phyloP scores from a whole-genome alignment of 352 stramenopile genomes.

The Phytophthora boehmeriae region DNA sequence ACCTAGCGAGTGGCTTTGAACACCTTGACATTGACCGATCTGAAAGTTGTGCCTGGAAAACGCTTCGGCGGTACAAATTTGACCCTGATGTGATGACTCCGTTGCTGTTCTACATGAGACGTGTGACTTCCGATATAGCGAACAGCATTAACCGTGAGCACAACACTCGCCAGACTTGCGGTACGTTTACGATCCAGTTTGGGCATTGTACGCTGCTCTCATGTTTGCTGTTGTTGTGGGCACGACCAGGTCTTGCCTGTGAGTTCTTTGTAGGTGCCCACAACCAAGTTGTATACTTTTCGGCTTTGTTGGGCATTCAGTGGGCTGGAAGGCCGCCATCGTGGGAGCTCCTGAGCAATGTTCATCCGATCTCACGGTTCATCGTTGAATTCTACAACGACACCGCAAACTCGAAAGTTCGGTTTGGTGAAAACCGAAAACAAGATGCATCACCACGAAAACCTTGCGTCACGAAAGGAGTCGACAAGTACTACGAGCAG shows the following conservation, averaged over 20 bases:
- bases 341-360: constrained; percentile 42
- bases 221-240: not conserved
- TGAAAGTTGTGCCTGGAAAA: constrained; percentile 17
- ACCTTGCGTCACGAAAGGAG: constrained; percentile 1
- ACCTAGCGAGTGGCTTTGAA: not conserved
- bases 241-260: constrained; percentile 42
- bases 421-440: not conserved
- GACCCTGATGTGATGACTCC: constrained; percentile 48
- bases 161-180: constrained; percentile 33
- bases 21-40: constrained; percentile 20
- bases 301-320: constrained; percentile 48
- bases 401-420: not conserved
- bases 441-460: constrained; percentile 1
- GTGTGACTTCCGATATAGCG: constrained; percentile 57
- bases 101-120: constrained; percentile 61
- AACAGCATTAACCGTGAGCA: constrained; percentile 51
- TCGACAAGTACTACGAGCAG: constrained; percentile 45
- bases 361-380: constrained; percentile 46
- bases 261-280: constrained; percentile 61
- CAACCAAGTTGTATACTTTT: constrained; percentile 46
- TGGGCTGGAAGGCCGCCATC: constrained; percentile 44
- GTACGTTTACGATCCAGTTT: constrained; percentile 17
- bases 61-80: constrained; percentile 37
- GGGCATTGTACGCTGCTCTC: not conserved
- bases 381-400: constrained; percentile 34